A percentile compares a stretch with the other conserved stretches of the same genome.
These are phyloP conservation scores for Zymoseptoria passerinii DNA, from an alignment of 2,329 filamentous ascomycete genomes.

Conservation along the genomic window DNA sequence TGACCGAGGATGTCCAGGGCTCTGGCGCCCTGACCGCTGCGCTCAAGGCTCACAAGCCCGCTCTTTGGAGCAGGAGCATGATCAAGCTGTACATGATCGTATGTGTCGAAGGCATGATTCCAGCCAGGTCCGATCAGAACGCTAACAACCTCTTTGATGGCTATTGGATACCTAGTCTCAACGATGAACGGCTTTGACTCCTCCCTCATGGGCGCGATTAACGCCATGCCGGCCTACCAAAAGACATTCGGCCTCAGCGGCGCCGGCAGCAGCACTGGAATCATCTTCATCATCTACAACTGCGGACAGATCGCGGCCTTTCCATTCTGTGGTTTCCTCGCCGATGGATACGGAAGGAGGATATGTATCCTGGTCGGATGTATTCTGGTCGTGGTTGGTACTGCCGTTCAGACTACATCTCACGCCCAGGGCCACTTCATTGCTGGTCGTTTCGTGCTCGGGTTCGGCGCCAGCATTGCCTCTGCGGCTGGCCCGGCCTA, in stretches of 20 bases:
- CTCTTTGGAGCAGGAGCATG: conserved; percentile 18
- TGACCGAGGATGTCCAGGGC: conserved; percentile 16
- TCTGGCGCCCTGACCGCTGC: conserved; percentile 20
- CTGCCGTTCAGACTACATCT: conserved; percentile 45
- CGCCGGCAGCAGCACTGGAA: conserved; percentile 42
- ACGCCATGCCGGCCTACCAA: conserved; percentile 46
- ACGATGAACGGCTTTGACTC: conserved; percentile 26
- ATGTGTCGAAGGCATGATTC: background rate
- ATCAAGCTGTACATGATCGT: conserved; percentile 19
- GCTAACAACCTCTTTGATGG: conserved; percentile 4
- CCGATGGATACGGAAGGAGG: conserved; percentile 42
- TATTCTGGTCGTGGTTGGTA: conserved; percentile 43
- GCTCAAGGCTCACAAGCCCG: conserved; percentile 16
- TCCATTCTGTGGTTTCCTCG: conserved; percentile 36
- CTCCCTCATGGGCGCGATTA: conserved; percentile 42
- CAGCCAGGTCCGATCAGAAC: background rate
- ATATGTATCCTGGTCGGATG: conserved; percentile 51
- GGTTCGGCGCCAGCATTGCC: conserved; percentile 45
- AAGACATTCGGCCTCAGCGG: conserved; percentile 42
- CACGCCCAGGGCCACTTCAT: conserved; percentile 46
- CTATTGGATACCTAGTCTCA: conserved; percentile 17
- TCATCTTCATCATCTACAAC: conserved; percentile 39
- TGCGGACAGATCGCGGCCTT: conserved; percentile 45
- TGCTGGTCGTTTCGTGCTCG: conserved; percentile 35
- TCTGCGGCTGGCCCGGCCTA: conserved; percentile 55